Evolutionary conservation across 179 eudicot genomes (phyloP).

Genomic region (Beta macrorhiza): DNA sequence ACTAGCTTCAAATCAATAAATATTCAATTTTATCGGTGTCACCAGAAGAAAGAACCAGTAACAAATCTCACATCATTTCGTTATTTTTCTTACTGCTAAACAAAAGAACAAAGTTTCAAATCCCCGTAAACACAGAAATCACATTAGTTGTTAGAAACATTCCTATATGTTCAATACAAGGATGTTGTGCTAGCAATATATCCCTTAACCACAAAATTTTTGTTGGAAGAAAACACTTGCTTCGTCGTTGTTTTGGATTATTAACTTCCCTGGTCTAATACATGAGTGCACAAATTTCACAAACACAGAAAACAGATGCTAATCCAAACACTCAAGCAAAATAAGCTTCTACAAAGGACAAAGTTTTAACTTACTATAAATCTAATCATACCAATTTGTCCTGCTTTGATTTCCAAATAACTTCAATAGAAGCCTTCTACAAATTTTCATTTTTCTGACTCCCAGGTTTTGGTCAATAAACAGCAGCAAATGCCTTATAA

Average conservation of each 20-base stretch:
- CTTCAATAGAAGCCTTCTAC: constrained; percentile 84
- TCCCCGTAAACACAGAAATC: neutral
- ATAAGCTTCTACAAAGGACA: neutral
- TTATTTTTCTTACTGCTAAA: neutral
- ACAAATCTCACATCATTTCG: neutral
- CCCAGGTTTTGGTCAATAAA: constrained; percentile 86
- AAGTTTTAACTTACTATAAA: neutral
- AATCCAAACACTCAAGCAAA: neutral
- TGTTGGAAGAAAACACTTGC: neutral
- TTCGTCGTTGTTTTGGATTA: neutral
- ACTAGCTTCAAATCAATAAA: neutral
- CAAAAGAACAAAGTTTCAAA: neutral
- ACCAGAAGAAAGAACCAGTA: neutral
- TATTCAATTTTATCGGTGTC: neutral
- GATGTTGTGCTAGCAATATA: neutral
- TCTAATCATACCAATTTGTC: constrained; percentile 59
- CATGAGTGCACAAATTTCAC: neutral
- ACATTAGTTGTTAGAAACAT: neutral
- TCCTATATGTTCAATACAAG: neutral
- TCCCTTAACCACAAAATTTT: no score
- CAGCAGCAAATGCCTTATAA: constrained; percentile 59
- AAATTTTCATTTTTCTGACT: constrained; percentile 84
- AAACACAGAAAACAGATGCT: neutral
- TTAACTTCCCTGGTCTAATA: neutral
- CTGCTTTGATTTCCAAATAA: constrained; percentile 85